Conservation (phyloP, 208 protist species). For the Spongospora subterranea region DNA sequence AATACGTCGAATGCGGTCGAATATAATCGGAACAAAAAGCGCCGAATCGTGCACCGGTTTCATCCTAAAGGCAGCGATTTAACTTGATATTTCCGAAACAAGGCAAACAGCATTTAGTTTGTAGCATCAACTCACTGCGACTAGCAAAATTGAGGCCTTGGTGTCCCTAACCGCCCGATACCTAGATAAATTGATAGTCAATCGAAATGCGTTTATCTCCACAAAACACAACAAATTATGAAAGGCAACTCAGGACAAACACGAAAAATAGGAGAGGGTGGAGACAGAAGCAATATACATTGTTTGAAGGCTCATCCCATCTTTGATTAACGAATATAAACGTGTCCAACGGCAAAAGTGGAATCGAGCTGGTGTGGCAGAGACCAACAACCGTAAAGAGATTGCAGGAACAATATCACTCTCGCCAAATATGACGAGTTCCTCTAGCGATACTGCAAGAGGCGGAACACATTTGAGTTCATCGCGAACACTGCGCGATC, state of each 20-base stretch:
- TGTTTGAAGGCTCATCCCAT: background rate
- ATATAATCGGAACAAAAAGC: conserved; percentile 17
- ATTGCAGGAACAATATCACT: background rate
- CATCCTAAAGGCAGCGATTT: background rate
- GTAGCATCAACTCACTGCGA: no score
- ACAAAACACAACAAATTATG: no score
- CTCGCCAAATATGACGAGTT: conserved; percentile 22
- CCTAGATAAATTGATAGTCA: no score
- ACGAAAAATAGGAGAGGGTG: background rate
- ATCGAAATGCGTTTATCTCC: no score
- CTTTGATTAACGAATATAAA: conserved; percentile 20
- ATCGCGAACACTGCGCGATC: background rate
- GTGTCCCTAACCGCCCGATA: background rate
- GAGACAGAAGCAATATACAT: background rate
- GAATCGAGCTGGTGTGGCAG: background rate
- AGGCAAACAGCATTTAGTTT: no score
- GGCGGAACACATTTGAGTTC: no score
- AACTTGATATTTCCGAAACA: background rate
- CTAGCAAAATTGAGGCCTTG: background rate
- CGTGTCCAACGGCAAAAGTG: background rate
- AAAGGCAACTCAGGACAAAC: no score
- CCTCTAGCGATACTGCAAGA: background rate
- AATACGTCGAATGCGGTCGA: background rate
- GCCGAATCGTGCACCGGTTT: background rate
- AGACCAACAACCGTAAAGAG: background rate